Evolutionary conservation across 2,329 filamentous ascomycete genomes (phyloP).

Genomic region (Exophiala oligosperma): DNA sequence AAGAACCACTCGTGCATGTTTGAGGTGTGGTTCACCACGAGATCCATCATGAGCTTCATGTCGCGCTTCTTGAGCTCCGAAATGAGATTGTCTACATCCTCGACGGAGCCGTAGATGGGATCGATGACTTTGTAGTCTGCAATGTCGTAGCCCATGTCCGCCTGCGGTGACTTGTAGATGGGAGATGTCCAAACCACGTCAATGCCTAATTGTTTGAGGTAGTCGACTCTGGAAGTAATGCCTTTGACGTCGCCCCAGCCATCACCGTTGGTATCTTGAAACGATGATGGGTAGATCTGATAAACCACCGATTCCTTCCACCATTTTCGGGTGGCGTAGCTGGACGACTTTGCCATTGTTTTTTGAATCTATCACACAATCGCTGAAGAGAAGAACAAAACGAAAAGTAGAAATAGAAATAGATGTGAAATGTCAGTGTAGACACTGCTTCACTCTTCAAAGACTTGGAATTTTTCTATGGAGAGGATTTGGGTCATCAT

Average conservation of each 20-base stretch:
- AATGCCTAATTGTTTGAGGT: constrained; percentile 61
- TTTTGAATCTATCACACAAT: neutral
- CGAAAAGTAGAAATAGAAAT: neutral
- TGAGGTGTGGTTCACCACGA: constrained; percentile 48
- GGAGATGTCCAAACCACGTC: constrained; percentile 60
- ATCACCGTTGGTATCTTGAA: constrained; percentile 47
- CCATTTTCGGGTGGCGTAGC: constrained; percentile 40
- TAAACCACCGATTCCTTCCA: constrained; percentile 61
- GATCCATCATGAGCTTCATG: constrained; percentile 53
- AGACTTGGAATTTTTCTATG: too few relatives aligned
- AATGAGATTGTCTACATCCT: constrained; percentile 48
- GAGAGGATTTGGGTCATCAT: too few relatives aligned
- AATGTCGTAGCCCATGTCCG: constrained; percentile 54
- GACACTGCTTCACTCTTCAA: too few relatives aligned
- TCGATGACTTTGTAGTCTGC: constrained; percentile 46
- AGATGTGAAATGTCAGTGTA: neutral
- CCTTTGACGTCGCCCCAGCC: constrained; percentile 67
- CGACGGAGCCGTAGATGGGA: constrained; percentile 47
- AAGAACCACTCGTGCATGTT: constrained; percentile 62
- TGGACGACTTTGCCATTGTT: constrained; percentile 11
- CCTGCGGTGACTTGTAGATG: constrained; percentile 54
- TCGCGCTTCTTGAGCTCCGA: constrained; percentile 43
- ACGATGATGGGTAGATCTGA: constrained; percentile 61
- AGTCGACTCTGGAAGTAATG: constrained; percentile 64
- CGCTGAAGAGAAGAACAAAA: neutral